Evolutionary conservation across 345 rosid genomes (phyloP), one percentile per base, ranked within the genome.

Genomic region (Pistacia integerrima): DNA sequence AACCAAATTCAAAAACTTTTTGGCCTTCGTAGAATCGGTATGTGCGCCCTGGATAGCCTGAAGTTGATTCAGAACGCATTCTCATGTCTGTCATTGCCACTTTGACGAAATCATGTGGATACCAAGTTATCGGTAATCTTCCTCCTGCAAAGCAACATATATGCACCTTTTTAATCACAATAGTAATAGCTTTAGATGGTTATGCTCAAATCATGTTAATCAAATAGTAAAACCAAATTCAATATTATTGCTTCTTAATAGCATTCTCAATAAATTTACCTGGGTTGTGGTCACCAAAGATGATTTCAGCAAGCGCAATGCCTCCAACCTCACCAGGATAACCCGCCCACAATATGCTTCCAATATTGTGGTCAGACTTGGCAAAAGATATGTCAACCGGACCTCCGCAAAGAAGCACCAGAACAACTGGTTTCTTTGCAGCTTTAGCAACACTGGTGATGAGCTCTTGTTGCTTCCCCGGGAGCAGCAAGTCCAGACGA

Each of bases 241-340:
- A 60, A 28, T 41, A 18, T 18, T 20, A 16, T 59, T 58, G 66
- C 33, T 22, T 59, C 13, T 61, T 30, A 22, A 25, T 1, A 11
- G 28, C 68, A 48, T 17, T 11, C 6, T 28, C 10, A 57, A 65
- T 51, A 76, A 64, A 61, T 75, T 85, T 52, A 91, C 98, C 98
- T 38, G 98, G 99, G 75, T 95, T 95, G 77, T 91, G 94, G 20
- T 93, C 93, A 33, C 99, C 99, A 48, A 91, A 92, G 59, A 95
- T 84, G 84, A 93, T 82, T 78, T 95, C 94, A n/a, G 96, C 88
- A 33, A 92, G 85, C 8, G 99, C 98, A 74, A 52, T 65, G 4
- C 94, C 98, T 49, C 98, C 99, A 12, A 83, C 93, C 84, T 95
- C 92, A 51, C 98, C 97, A 0, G 98, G 99, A 86, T 93, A 95